phyloP scores from a whole-genome alignment of 306 rosid genomes.

The Citrullus mucosospermus region DNA sequence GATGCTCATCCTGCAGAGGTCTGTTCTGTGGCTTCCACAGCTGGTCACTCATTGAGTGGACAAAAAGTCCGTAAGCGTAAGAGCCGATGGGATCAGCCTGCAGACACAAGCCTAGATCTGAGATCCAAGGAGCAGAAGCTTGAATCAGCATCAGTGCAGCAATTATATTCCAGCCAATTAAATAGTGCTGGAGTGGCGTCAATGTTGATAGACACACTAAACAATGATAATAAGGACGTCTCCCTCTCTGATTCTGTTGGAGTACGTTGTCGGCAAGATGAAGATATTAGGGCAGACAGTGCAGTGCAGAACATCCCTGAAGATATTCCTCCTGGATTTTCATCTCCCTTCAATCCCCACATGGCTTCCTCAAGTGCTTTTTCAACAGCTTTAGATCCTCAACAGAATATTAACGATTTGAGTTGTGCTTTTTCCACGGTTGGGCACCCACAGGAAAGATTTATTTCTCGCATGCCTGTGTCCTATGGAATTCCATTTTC shows the following conservation, averaged over 20 bases:
- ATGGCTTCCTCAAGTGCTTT: constrained; percentile 24
- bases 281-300: constrained; percentile 17
- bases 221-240: constrained; percentile 5
- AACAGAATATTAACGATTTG: constrained; percentile 18
- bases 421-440: constrained; percentile 24
- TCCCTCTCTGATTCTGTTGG: constrained; percentile 9
- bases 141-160: constrained; percentile 12
- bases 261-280: constrained; percentile 17
- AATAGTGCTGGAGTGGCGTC: constrained; percentile 7
- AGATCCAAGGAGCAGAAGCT: constrained; percentile 30
- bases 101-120: constrained; percentile 31
- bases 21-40: constrained; percentile 24
- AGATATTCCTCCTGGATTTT: constrained; percentile 94
- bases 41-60: constrained; percentile 25
- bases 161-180: constrained; percentile 14
- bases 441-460: constrained; percentile 72
- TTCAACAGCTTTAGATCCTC: constrained; percentile 18
- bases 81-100: constrained; percentile 99
- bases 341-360: constrained; percentile 32
- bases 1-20: constrained; percentile 38
- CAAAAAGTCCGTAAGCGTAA: constrained; percentile 70
- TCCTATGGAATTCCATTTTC: constrained; percentile 77
- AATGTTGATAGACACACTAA: constrained; percentile 1
- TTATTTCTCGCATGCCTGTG: constrained; percentile 53
- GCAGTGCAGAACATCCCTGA: constrained; percentile 36